Evolutionary conservation across 306 rosid species (phyloP).

Genomic region (Astragalus glycyphyllos): DNA sequence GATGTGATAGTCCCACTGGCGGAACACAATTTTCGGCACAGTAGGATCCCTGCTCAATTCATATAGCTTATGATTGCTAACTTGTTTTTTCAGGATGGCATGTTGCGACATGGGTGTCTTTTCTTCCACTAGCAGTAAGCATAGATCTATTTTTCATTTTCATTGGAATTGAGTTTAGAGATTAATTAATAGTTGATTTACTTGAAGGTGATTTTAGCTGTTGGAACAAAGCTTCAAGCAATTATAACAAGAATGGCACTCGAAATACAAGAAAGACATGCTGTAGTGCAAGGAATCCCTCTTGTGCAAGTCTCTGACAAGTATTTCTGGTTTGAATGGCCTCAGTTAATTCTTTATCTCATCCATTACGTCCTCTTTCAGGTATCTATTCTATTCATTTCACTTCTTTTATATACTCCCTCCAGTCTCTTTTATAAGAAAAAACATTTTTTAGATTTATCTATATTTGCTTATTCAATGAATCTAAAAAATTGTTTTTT

Average conservation of each 20-base stretch:
- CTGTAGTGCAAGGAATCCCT: slow-evolving; percentile 97
- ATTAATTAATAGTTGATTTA: slow-evolving; percentile 37
- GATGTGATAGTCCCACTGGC: no score
- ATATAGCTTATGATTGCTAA: no score
- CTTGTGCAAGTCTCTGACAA: slow-evolving; percentile 94
- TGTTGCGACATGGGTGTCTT: slow-evolving; percentile 66
- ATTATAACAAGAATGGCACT: slow-evolving; percentile 90
- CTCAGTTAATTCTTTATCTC: slow-evolving; percentile 72
- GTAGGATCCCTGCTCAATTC: no score
- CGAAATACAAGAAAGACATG: slow-evolving; percentile 87
- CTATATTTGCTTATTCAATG: no score
- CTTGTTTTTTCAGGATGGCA: slow-evolving; percentile 69
- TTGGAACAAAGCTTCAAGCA: slow-evolving; percentile 93
- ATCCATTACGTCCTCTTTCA: slow-evolving; percentile 91
- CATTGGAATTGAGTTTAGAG: not conserved
- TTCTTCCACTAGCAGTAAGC: slow-evolving; percentile 79
- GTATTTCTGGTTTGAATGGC: slow-evolving; percentile 92
- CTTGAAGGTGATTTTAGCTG: slow-evolving; percentile 80
- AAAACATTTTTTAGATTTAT: no score
- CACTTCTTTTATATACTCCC: no score
- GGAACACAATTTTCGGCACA: no score
- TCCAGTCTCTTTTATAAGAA: no score
- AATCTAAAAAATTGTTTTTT: no score
- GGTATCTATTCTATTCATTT: slow-evolving; percentile 46
- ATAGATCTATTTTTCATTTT: not conserved